Conservation (phyloP, 23 red algal species). For the Gracilaria gracilis region DNA sequence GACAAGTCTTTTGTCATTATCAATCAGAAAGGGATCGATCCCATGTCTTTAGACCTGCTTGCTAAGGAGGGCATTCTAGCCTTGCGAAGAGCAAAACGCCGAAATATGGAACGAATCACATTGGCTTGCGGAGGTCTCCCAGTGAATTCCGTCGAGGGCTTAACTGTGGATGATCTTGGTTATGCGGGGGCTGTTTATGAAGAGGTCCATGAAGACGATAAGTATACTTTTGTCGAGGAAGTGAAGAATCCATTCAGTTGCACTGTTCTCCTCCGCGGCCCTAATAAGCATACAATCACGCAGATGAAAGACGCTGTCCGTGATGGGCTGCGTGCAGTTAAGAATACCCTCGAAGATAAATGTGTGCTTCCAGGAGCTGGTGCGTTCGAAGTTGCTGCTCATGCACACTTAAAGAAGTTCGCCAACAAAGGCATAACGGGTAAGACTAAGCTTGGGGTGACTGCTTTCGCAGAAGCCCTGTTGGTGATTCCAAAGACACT, state of each 20-base stretch:
- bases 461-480: conserved; percentile 90
- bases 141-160: conserved; percentile 91
- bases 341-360: conserved; percentile 89
- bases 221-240: conserved; percentile 97
- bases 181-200: conserved; percentile 95
- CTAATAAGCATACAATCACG: conserved; percentile 93
- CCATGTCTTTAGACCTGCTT: conserved; percentile 86
- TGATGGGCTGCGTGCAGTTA: conserved; percentile 94
- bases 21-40: conserved; percentile 99
- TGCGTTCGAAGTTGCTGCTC: conserved; percentile 91
- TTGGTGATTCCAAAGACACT: conserved; percentile 97
- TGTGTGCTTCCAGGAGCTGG: conserved; percentile 92
- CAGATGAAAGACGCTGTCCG: conserved; percentile 99
- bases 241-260: conserved; percentile 92
- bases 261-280: conserved; percentile 91
- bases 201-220: conserved; percentile 95
- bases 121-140: conserved; percentile 93
- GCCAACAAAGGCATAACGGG: conserved; percentile 70
- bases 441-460: conserved; percentile 87
- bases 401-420: conserved; percentile 79
- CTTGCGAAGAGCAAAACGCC: conserved; percentile 93
- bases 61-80: conserved; percentile 96
- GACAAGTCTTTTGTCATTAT: conserved; percentile 92
- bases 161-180: conserved; percentile 83
- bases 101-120: conserved; percentile 99